phyloP scores from a whole-genome alignment of 2,329 filamentous ascomycete species.

The Pseudogymnoascus sp. region DNA sequence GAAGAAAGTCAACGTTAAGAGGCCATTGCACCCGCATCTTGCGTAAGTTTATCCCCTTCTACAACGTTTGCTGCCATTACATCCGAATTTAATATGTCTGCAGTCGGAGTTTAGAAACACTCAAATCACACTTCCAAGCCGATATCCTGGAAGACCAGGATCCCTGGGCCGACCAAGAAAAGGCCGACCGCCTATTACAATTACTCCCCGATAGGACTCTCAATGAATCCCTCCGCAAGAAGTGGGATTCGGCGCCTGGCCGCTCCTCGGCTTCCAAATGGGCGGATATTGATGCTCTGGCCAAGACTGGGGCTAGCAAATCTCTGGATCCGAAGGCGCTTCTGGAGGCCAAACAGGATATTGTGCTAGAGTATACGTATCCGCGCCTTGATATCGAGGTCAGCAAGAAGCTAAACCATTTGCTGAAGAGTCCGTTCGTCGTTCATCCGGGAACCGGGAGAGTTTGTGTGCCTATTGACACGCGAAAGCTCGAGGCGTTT shows the following conservation, averaged over 20 bases:
- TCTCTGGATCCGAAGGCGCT: slow-evolving; percentile 66
- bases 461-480: slow-evolving; percentile 92
- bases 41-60: slow-evolving; percentile 40
- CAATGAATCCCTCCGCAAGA: slow-evolving; percentile 71
- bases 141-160: slow-evolving; percentile 81
- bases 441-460: slow-evolving; percentile 90
- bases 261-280: slow-evolving; percentile 76
- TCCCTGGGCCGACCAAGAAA: slow-evolving; percentile 66
- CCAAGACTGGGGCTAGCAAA: slow-evolving; percentile 66
- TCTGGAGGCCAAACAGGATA: slow-evolving; percentile 86
- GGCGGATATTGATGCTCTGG: slow-evolving; percentile 84
- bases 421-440: slow-evolving; percentile 95
- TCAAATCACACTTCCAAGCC: slow-evolving; percentile 75
- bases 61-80: background rate
- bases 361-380: slow-evolving; percentile 96
- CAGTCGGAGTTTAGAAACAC: slow-evolving; percentile 74
- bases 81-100: slow-evolving; percentile 11
- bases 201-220: slow-evolving; percentile 75
- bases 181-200: slow-evolving; percentile 70
- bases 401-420: slow-evolving; percentile 94
- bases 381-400: slow-evolving; percentile 94
- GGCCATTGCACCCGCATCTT: slow-evolving; percentile 86
- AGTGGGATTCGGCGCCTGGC: slow-evolving; percentile 80
- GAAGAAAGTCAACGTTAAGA: slow-evolving; percentile 75
- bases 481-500: slow-evolving; percentile 65